Conservation (phyloP, 2,329 filamentous ascomycete species). For the Colletotrichum lindemuthianum region DNA sequence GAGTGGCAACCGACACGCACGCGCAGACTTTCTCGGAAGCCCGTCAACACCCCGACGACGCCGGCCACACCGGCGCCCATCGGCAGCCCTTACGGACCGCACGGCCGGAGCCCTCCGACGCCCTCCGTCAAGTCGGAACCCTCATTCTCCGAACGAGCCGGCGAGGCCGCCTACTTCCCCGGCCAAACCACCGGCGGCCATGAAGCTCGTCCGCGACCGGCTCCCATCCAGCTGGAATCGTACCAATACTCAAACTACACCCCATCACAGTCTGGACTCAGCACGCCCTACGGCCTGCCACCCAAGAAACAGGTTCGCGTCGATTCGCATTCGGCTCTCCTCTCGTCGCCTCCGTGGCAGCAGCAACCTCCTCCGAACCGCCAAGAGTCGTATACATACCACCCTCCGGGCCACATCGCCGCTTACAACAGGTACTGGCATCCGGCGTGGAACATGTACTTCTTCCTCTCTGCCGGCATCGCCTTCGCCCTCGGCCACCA, state of each 20-base stretch:
- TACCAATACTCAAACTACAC: constrained; percentile 31
- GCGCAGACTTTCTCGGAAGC: constrained; percentile 20
- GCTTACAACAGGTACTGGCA: constrained; percentile 46
- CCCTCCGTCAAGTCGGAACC: constrained; percentile 15
- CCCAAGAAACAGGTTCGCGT: constrained; percentile 19
- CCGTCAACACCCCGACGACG: constrained; percentile 5
- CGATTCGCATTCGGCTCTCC: constrained; percentile 28
- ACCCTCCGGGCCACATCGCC: constrained; percentile 20
- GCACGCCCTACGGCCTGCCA: constrained; percentile 16
- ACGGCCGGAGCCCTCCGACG: constrained; percentile 22
- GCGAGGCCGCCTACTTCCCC: constrained; percentile 21
- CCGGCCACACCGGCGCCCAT: constrained; percentile 31
- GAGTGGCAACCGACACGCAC: constrained; percentile 18
- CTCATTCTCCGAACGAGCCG: constrained; percentile 25
- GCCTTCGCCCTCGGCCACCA: constrained; percentile 48
- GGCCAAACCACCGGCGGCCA: constrained; percentile 1
- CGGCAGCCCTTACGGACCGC: constrained; percentile 21
- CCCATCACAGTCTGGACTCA: constrained; percentile 14
- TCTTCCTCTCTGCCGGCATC: constrained; percentile 46
- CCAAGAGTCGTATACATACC: constrained; percentile 19
- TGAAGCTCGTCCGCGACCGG: constrained; percentile 19
- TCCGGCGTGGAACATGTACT: constrained; percentile 47
- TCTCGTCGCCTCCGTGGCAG: constrained; percentile 23
- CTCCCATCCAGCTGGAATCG: constrained; percentile 31
- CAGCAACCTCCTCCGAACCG: constrained; percentile 10